These are phyloP conservation scores for Jackrogersella minutella DNA, from an alignment of 495 filamentous ascomycete genomes.

Conservation along the genomic window DNA sequence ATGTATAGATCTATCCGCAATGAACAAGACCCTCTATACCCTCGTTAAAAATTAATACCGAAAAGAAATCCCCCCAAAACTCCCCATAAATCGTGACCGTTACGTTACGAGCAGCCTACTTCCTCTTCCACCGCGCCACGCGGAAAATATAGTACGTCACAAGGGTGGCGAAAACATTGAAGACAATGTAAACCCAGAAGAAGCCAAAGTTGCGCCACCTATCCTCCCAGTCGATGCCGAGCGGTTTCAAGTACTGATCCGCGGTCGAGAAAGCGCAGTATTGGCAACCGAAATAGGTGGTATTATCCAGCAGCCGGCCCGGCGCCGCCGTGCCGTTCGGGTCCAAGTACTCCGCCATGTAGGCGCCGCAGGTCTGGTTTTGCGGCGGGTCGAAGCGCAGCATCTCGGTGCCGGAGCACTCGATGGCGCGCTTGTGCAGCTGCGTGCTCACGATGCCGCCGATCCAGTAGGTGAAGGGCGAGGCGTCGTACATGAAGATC, in stretches of 20 bases:
- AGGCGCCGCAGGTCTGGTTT: not conserved
- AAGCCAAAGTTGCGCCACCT: slow-evolving; percentile 5
- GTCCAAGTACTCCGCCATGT: not conserved
- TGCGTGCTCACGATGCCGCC: slow-evolving; percentile 3
- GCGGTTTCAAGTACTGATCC: not conserved
- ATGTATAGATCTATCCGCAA: not conserved
- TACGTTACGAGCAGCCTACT: not conserved
- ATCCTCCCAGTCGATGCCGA: not conserved
- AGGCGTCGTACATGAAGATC: slow-evolving; percentile 6
- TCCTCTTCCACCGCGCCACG: not conserved
- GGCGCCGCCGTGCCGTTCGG: not conserved
- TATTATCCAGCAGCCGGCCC: not conserved
- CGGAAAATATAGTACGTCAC: not conserved
- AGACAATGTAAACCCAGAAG: slow-evolving; percentile 6
- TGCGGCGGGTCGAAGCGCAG: not conserved
- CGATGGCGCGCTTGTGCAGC: not conserved
- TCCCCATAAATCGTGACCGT: not conserved
- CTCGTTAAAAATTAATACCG: not conserved
- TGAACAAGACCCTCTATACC: not conserved
- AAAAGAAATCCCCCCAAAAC: not conserved
- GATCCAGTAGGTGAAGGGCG: slow-evolving; percentile 14
- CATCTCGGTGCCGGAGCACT: slow-evolving; percentile 4
- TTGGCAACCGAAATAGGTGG: not conserved
- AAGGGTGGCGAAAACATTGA: not conserved
- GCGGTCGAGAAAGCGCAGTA: not conserved